Conservation (phyloP, 352 stramenopile species). For the Globisporangium cystogenes region DNA sequence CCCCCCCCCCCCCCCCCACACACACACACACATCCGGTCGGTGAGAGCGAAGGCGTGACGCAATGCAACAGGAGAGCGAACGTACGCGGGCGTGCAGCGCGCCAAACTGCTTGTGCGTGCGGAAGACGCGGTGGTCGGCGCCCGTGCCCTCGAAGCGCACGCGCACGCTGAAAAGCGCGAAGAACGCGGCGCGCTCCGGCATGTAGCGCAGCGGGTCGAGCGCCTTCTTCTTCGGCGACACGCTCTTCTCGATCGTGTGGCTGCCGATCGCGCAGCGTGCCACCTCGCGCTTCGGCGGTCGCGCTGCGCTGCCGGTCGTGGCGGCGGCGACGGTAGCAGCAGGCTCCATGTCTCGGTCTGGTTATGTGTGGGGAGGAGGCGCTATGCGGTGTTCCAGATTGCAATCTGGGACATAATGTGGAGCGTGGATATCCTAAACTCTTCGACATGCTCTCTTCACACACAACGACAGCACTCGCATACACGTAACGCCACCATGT, state of each 20-base stretch:
- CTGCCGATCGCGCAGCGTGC: conserved; percentile 38
- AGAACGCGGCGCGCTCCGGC: conserved; percentile 40
- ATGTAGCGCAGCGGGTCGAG: conserved; percentile 69
- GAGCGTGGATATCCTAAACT: background rate
- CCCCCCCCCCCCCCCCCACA: no score
- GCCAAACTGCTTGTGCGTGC: conserved; percentile 64
- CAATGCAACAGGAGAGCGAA: background rate
- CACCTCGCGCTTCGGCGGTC: conserved; percentile 5
- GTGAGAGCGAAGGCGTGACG: no score
- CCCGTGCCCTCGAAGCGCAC: conserved; percentile 37
- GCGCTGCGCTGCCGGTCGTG: background rate
- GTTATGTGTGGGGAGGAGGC: background rate
- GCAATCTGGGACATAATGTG: background rate
- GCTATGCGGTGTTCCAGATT: background rate
- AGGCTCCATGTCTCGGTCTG: background rate
- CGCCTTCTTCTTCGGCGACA: conserved; percentile 63
- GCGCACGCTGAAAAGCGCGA: conserved; percentile 51
- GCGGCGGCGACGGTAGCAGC: background rate
- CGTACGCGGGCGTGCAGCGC: conserved; percentile 43
- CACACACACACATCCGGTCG: no score
- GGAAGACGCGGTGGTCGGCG: conserved; percentile 40
- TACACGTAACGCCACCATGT: no score
- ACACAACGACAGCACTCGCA: no score
- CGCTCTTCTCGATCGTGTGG: conserved; percentile 62
- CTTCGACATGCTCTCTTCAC: no score